phyloP scores from a whole-genome alignment of 176 grass and related monocot genomes.

The Oryza punctata region DNA sequence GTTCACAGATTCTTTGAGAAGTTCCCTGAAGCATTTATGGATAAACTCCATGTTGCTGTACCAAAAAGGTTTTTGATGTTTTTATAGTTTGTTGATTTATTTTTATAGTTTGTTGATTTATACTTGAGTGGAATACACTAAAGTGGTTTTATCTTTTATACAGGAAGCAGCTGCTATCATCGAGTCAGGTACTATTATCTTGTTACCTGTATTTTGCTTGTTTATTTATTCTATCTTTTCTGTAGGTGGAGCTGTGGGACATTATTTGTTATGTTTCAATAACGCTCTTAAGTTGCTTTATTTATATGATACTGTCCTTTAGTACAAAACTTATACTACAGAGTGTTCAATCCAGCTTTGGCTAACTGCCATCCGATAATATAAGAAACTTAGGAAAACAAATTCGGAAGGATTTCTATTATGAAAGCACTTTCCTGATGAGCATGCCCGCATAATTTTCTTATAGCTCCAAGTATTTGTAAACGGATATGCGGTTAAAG shows the following conservation, averaged over 20 bases:
- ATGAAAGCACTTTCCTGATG: not conserved
- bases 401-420: not conserved
- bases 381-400: not conserved
- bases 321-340: not conserved
- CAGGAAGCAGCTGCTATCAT: conserved; percentile 73
- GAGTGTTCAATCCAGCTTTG: not conserved
- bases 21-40: conserved; percentile 92
- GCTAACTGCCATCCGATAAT: not conserved
- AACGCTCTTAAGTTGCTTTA: conserved; percentile 1
- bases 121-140: conserved; percentile 29
- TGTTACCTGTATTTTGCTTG: not conserved
- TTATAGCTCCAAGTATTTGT: conserved; percentile 1
- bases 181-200: conserved; percentile 56
- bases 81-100: conserved; percentile 35
- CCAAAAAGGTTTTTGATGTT: conserved; percentile 62
- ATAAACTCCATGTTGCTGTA: conserved; percentile 67
- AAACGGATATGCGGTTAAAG: not conserved
- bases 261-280: conserved; percentile 16
- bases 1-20: conserved; percentile 88
- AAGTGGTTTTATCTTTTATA: conserved; percentile 46
- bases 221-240: conserved; percentile 4
- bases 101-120: conserved; percentile 34
- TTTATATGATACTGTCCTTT: not conserved
- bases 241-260: not conserved
- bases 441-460: not conserved